Base-by-base conservation (phyloP, 768 basidiomycete species). In the Lepiota subincarnata region DNA sequence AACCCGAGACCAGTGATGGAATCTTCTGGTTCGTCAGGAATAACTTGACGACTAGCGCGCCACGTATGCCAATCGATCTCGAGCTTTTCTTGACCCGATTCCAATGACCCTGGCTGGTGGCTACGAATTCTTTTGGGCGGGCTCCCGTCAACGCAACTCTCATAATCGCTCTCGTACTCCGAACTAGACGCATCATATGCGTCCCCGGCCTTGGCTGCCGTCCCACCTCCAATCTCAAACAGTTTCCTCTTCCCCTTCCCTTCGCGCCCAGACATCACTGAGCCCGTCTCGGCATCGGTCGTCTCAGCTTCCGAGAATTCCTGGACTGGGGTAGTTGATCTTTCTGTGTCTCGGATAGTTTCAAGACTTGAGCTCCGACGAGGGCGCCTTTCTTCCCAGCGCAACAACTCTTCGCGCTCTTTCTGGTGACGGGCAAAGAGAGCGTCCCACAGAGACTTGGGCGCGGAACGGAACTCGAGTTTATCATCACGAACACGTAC, bases 371-470 rank as follows among this genome's bases (percentile, higher is more conserved):
- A 56, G 35, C 31, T 38, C 18, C 69, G 64, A 28, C 68, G 72
- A 53, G 26, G 18, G 12, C 47, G 55, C 39, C 46, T 53, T 20
- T 73, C 70, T 52, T 86, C 80, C 79, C 81, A 79, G 4, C 63
- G 66, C 46, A 83, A 49, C 18, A 86, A 63, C 47, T 79, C 79
- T 55, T 83, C 79, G 31, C 78, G 70, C 66, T 87, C 84, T 39
- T 70, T 67, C 53, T 79, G 68, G 59, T 87, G 84, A 19, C 84
- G 75, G 16, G 64, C 54, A 40, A 87, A 71, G 48, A 87, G 68
- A 60, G 83, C 84, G 48, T 85, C 84, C 85, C 85, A 87, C 3
- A 80, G 62, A 0, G 76, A 73, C 37, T 64, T 61, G 0, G 75
- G 72, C 0, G 75, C 68, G 14, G 61, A 57, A 3, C 59, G 64